These are phyloP conservation scores for Evansstolkia leycettana DNA, from an alignment of 495 filamentous ascomycete species.

Conservation along the genomic window DNA sequence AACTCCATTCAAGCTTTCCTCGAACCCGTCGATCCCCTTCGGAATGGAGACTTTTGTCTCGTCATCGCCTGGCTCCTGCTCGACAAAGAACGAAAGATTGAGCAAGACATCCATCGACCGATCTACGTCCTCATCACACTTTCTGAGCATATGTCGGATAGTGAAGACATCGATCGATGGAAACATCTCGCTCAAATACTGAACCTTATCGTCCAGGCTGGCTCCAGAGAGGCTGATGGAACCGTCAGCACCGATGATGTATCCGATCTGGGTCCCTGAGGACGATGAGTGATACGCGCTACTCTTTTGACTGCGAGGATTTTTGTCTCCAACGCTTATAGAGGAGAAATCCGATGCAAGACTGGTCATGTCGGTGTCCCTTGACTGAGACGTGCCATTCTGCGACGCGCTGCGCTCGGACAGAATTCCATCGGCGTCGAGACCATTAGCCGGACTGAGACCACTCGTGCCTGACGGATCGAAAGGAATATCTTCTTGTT, in stretches of 20 bases:
- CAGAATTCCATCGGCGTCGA: slow-evolving; percentile 10
- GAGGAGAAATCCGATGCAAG: slow-evolving; percentile 17
- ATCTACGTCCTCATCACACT: slow-evolving; percentile 47
- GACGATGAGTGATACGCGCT: not conserved
- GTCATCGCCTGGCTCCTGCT: slow-evolving; percentile 25
- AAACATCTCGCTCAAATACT: slow-evolving; percentile 55
- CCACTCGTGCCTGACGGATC: slow-evolving; percentile 63
- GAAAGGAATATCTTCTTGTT: slow-evolving; percentile 59
- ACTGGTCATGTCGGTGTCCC: slow-evolving; percentile 34
- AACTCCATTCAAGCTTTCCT: slow-evolving; percentile 25
- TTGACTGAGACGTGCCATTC: slow-evolving; percentile 17
- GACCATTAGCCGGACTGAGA: slow-evolving; percentile 11
- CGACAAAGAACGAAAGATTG: slow-evolving; percentile 58
- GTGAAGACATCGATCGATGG: slow-evolving; percentile 49
- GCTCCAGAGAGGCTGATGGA: slow-evolving; percentile 32
- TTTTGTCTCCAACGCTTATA: slow-evolving; percentile 7
- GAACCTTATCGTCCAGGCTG: slow-evolving; percentile 42
- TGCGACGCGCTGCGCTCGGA: slow-evolving; percentile 15
- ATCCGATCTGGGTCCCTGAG: slow-evolving; percentile 6
- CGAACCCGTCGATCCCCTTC: slow-evolving; percentile 75
- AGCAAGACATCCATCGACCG: slow-evolving; percentile 71
- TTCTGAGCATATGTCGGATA: slow-evolving; percentile 51
- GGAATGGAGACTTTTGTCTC: slow-evolving; percentile 31
- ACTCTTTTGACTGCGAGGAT: slow-evolving; percentile 8
- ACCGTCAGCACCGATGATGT: slow-evolving; percentile 21